Evolutionary conservation across 176 grass and related monocot genomes (phyloP), one percentile per base, ranked within the genome.

Genomic region (Carex myosuroides): DNA sequence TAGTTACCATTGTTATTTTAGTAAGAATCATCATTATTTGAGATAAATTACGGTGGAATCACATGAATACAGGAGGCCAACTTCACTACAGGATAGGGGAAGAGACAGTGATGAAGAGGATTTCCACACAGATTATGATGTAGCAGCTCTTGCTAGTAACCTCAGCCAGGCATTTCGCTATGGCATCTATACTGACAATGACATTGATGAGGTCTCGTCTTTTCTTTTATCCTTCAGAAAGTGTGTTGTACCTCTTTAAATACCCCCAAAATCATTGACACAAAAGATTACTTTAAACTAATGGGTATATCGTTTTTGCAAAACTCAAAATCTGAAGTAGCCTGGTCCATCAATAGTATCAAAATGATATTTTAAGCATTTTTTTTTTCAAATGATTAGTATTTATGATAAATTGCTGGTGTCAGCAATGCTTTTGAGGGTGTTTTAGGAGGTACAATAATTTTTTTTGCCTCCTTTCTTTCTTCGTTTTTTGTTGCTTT

Each of bases 41-140:
- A 41, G 70, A 53, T 75, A 53, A 81, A 42, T 81, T 61, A 81
- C n/a, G 22, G 11, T 61, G 60, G 18, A 64, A 18, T 81, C 41
- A 35, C 16, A 50, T 85, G 37, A 89, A 85, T 68, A 79, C 81
- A 98, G 96, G 78, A 91, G 96, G 13, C 96, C 96, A 16, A 88
- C 91, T 66, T 92, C 93, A 85, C 77, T 93, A 65, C 96, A 98
- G 70, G 92, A 95, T 84, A 91, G 88, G 70, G 96, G 91, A 76
- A 93, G 93, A 82, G 96, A 95, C 46, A 98, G 96, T n/a, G 96
- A 98, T 56, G 96, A 98, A 71, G 96, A 98, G 79, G 93, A 98
- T 79, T 98, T 98, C 69, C 82, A 98, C 80, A 93, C 89, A 86
- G 93, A 98, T 76, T 95, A 95, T 53, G 96, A 98, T 85, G 96